These are phyloP conservation scores for Botryotinia globosa DNA, from an alignment of 2,329 filamentous ascomycete species.

Conservation along the genomic window DNA sequence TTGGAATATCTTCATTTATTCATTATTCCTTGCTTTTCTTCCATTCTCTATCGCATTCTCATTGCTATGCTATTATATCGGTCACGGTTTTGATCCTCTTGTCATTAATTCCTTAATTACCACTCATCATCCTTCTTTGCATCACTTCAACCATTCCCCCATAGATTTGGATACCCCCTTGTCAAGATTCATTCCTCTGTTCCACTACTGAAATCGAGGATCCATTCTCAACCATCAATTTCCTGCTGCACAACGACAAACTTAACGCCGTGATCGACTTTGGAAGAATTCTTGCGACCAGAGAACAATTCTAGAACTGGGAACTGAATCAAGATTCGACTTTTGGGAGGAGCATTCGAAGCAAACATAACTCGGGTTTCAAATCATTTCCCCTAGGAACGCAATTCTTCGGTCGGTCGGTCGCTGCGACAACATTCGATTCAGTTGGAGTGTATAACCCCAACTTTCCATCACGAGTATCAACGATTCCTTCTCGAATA, in stretches of 20 bases:
- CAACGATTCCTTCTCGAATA: slow-evolving; percentile 1
- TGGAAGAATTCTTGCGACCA: slow-evolving; percentile 2
- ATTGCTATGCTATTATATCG: not conserved
- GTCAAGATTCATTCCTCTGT: not conserved
- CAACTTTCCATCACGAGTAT: slow-evolving; percentile 24
- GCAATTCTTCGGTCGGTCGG: not conserved
- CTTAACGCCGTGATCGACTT: slow-evolving; percentile 14
- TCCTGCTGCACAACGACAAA: slow-evolving; percentile 13
- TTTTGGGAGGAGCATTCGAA: not conserved
- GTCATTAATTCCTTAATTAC: not conserved
- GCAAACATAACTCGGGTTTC: not conserved
- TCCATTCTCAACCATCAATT: slow-evolving; percentile 9
- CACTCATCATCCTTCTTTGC: not conserved
- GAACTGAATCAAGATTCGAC: not conserved
- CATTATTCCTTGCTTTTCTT: not conserved
- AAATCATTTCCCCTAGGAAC: not conserved
- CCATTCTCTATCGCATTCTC: not conserved
- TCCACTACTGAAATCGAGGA: not conserved
- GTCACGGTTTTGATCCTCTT: not conserved
- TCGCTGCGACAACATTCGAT: slow-evolving; percentile 13
- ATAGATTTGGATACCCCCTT: slow-evolving; percentile 10
- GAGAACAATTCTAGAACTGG: slow-evolving; percentile 1
- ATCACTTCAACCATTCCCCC: not conserved
- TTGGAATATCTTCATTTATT: slow-evolving; percentile 8
- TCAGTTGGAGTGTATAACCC: not conserved